These are phyloP conservation scores for Aspergillus heteromorphus DNA, from an alignment of 495 filamentous ascomycete species.

Conservation along the genomic window DNA sequence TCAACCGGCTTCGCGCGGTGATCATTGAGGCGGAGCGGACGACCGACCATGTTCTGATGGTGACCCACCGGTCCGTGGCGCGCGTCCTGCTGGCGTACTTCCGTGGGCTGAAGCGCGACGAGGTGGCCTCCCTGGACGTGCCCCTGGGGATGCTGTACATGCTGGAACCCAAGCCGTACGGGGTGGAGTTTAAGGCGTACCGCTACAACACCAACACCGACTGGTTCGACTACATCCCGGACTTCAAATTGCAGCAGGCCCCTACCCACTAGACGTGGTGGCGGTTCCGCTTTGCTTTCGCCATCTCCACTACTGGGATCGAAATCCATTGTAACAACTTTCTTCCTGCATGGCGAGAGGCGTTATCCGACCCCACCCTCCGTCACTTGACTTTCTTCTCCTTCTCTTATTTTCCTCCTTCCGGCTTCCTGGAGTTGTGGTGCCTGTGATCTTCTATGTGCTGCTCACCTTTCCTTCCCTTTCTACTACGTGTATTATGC, in stretches of 20 bases:
- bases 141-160: conserved; percentile 89
- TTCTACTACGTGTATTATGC: not conserved
- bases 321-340: too few species aligned
- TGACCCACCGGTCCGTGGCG: conserved; percentile 84
- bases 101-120: conserved; percentile 78
- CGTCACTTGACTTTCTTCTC: not conserved
- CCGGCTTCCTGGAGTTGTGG: not conserved
- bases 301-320: too few species aligned
- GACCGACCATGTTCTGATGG: conserved; percentile 87
- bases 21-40: conserved; percentile 96
- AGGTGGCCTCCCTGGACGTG: conserved; percentile 88
- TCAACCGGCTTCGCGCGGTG: conserved; percentile 90
- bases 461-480: not conserved
- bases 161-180: conserved; percentile 95
- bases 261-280: conserved; percentile 12
- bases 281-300: too few species aligned
- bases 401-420: not conserved
- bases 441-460: not conserved
- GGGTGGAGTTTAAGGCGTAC: conserved; percentile 93
- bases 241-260: conserved; percentile 65
- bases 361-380: too few species aligned
- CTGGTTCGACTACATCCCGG: conserved; percentile 76
- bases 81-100: conserved; percentile 95
- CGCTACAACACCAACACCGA: conserved; percentile 68
- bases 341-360: too few species aligned